phyloP scores from a whole-genome alignment of 768 basidiomycete genomes.

The Boletus eberwhitei region DNA sequence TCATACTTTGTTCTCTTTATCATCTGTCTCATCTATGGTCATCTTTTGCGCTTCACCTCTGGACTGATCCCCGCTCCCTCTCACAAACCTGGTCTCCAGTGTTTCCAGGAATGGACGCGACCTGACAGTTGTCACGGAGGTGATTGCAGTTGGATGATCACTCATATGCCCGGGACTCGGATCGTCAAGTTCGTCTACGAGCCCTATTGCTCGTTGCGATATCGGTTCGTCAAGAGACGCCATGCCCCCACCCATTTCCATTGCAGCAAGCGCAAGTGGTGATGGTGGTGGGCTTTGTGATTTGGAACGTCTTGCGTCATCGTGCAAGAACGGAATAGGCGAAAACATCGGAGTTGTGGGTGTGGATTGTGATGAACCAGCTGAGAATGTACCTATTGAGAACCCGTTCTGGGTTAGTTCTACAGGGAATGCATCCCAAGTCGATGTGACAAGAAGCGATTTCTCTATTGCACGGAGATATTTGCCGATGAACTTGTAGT shows the following conservation, averaged over 20 bases:
- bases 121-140: conserved; percentile 53
- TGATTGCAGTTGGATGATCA: conserved; percentile 70
- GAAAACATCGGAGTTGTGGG: conserved; percentile 83
- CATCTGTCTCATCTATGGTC: conserved; percentile 38
- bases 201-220: conserved; percentile 55
- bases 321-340: conserved; percentile 83
- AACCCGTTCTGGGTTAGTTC: conserved; percentile 31
- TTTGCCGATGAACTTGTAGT: conserved; percentile 80
- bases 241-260: conserved; percentile 32
- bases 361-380: conserved; percentile 48
- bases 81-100: conserved; percentile 64
- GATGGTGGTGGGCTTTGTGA: conserved; percentile 79
- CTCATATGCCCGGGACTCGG: conserved; percentile 83
- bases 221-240: conserved; percentile 37
- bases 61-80: conserved; percentile 37
- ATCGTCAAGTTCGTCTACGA: conserved; percentile 86
- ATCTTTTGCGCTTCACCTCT: conserved; percentile 34
- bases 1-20: conserved; percentile 58
- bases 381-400: conserved; percentile 33
- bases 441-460: conserved; percentile 78
- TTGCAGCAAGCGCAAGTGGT: conserved; percentile 52
- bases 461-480: conserved; percentile 86
- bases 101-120: conserved; percentile 51
- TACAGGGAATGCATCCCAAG: conserved; percentile 67
- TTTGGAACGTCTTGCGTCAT: conserved; percentile 75